Conservation (phyloP, 805 yeast species). For the Lachancea thermotolerans region DNA sequence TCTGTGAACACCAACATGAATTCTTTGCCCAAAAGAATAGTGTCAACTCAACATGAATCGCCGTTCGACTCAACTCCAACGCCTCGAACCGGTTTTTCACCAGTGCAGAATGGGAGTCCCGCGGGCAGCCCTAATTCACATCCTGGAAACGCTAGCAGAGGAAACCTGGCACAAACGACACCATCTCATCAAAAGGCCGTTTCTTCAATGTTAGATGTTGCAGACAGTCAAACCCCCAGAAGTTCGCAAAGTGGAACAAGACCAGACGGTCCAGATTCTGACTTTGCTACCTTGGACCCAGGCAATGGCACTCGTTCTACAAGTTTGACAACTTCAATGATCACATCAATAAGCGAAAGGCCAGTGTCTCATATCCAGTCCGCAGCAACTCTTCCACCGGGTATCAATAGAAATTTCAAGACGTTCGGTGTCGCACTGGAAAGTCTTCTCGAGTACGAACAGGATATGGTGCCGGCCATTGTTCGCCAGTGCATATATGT, state of each 20-base stretch:
- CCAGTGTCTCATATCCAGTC: slow-evolving; percentile 32
- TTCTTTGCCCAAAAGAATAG: slow-evolving; percentile 28
- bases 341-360: slow-evolving; percentile 20
- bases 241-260: not conserved
- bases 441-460: slow-evolving; percentile 67
- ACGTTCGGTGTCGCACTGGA: slow-evolving; percentile 87
- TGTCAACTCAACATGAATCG: slow-evolving; percentile 30
- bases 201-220: slow-evolving; percentile 4
- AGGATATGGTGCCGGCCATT: slow-evolving; percentile 84
- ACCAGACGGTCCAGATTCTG: not conserved
- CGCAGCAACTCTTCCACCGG: slow-evolving; percentile 32
- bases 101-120: not conserved
- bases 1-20: slow-evolving; percentile 27
- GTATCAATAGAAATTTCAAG: slow-evolving; percentile 33
- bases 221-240: not conserved
- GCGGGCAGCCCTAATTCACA: not conserved
- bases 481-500: slow-evolving; percentile 85
- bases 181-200: slow-evolving; percentile 7
- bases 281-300: slow-evolving; percentile 25
- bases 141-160: slow-evolving; percentile 1
- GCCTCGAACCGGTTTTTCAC: slow-evolving; percentile 2
- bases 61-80: slow-evolving; percentile 23
- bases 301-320: slow-evolving; percentile 21
- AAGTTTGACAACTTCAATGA: slow-evolving; percentile 23
- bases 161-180: slow-evolving; percentile 9